phyloP scores from a whole-genome alignment of 352 stramenopile species.

The Globisporangium solare region DNA sequence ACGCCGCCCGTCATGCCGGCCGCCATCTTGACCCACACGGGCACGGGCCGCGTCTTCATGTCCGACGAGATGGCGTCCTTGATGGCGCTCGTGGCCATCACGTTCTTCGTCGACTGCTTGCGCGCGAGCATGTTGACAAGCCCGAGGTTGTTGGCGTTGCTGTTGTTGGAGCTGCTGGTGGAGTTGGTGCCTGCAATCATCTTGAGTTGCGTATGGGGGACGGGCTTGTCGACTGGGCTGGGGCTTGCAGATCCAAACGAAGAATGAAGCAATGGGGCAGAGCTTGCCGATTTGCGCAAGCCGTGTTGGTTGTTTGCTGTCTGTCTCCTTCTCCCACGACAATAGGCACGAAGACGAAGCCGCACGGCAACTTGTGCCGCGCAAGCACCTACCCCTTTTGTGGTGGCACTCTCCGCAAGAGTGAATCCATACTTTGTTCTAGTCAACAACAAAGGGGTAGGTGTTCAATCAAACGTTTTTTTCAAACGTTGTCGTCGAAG shows the following conservation, averaged over 20 bases:
- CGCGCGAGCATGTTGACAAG: conserved; percentile 13
- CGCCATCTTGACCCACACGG: conserved; percentile 82
- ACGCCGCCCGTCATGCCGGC: conserved; percentile 83
- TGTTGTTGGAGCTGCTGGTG: conserved; percentile 17
- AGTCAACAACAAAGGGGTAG: conserved; percentile 1
- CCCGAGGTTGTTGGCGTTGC: neutral
- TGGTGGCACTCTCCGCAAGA: neutral
- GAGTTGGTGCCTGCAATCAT: conserved; percentile 19
- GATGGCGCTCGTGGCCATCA: conserved; percentile 64
- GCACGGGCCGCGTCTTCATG: conserved; percentile 62
- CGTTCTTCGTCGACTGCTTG: conserved; percentile 12
- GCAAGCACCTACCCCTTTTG: neutral
- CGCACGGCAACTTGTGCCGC: neutral
- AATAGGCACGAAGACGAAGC: neutral
- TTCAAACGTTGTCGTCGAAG: neutral
- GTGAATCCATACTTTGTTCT: neutral
- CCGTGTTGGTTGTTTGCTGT: neutral
- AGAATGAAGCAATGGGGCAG: conserved; percentile 39
- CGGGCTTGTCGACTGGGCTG: conserved; percentile 5
- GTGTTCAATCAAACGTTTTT: conserved; percentile 12
- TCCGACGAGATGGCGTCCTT: conserved; percentile 73
- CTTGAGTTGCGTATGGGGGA: conserved; percentile 1
- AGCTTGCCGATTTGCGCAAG: too few species aligned
- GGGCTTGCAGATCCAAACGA: conserved; percentile 25
- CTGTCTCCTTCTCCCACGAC: neutral